Conservation (phyloP, 1,284 basidiomycete species). For the Jaminaea rosea region DNA sequence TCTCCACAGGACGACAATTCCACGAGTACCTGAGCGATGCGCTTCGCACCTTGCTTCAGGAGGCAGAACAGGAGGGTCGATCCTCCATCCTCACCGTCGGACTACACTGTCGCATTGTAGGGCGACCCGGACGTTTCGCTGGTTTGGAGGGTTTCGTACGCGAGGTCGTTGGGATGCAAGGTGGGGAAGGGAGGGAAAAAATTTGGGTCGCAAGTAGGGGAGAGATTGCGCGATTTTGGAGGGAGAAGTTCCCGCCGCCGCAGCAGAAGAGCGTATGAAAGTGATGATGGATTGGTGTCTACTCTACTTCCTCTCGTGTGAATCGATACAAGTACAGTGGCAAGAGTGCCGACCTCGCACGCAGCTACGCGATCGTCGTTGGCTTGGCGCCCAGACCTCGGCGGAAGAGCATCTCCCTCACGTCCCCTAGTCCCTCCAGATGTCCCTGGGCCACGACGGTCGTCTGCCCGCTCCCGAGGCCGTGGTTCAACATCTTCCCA, state of each 20-base stretch:
- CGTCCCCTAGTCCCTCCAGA: conserved; percentile 31
- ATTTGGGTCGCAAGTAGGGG: conserved; percentile 50
- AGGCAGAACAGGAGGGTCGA: conserved; percentile 31
- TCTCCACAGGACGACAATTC: conserved; percentile 47
- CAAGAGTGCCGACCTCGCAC: too few relatives aligned
- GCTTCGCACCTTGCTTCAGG: conserved; percentile 47
- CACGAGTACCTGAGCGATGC: conserved; percentile 48
- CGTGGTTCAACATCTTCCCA: conserved; percentile 2
- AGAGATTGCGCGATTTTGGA: conserved; percentile 49
- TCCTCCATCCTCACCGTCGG: conserved; percentile 50
- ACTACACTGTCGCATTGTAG: conserved; percentile 48
- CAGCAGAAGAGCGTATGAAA: too few relatives aligned
- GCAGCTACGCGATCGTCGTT: not conserved
- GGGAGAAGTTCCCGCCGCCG: conserved; percentile 43
- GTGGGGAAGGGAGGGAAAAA: conserved; percentile 33
- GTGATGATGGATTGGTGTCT: too few relatives aligned
- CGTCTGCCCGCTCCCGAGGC: conserved; percentile 23
- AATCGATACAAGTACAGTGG: too few relatives aligned
- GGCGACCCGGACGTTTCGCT: conserved; percentile 48
- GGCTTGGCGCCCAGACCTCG: conserved; percentile 24
- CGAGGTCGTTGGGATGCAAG: conserved; percentile 37
- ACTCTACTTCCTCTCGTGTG: too few relatives aligned
- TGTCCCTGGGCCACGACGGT: conserved; percentile 42
- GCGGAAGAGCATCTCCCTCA: conserved; percentile 27
- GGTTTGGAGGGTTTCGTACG: conserved; percentile 48